A percentile compares a stretch with the other conserved stretches of the same genome.
Conservation (phyloP, 805 yeast species). For the Danielia reshetovae region DNA sequence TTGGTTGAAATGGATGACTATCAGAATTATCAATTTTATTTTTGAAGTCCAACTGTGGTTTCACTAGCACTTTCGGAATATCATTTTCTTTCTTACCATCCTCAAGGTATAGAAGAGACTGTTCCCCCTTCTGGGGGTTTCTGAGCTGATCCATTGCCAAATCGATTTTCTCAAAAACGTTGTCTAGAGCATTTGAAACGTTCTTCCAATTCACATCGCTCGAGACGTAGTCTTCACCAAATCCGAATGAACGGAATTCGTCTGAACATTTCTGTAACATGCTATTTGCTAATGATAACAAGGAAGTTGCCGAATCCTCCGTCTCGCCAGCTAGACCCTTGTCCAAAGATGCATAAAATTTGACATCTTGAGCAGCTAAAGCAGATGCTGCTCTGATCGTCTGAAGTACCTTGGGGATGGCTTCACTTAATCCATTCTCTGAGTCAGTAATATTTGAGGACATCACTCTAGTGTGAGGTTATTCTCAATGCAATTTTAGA, state of each 20-base stretch:
- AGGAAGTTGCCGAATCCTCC: slow-evolving; percentile 34
- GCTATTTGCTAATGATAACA: slow-evolving; percentile 45
- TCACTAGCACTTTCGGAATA: slow-evolving; percentile 35
- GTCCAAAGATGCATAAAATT: slow-evolving; percentile 66
- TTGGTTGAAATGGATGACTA: slow-evolving; percentile 71
- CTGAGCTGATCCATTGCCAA: slow-evolving; percentile 51
- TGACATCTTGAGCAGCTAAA: slow-evolving; percentile 76
- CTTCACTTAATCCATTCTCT: slow-evolving; percentile 10
- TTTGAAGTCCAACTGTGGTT: slow-evolving; percentile 68
- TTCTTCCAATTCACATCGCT: slow-evolving; percentile 53
- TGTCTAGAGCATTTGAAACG: slow-evolving; percentile 61
- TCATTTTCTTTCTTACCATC: slow-evolving; percentile 8
- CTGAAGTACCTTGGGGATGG: slow-evolving; percentile 48
- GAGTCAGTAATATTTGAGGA: neutral
- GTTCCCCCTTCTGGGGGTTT: slow-evolving; percentile 19
- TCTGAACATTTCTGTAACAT: slow-evolving; percentile 33
- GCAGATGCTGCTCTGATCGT: slow-evolving; percentile 65
- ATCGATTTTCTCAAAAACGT: slow-evolving; percentile 73
- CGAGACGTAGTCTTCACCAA: slow-evolving; percentile 42
- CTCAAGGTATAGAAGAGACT: neutral
- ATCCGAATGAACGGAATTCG: slow-evolving; percentile 22
- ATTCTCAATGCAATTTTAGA: no score
- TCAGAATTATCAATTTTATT: slow-evolving; percentile 65
- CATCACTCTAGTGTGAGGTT: no score
- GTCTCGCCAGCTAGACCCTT: slow-evolving; percentile 36